These are phyloP conservation scores for Pachyrhizus erosus DNA, from an alignment of 306 rosid species.

Conservation along the genomic window DNA sequence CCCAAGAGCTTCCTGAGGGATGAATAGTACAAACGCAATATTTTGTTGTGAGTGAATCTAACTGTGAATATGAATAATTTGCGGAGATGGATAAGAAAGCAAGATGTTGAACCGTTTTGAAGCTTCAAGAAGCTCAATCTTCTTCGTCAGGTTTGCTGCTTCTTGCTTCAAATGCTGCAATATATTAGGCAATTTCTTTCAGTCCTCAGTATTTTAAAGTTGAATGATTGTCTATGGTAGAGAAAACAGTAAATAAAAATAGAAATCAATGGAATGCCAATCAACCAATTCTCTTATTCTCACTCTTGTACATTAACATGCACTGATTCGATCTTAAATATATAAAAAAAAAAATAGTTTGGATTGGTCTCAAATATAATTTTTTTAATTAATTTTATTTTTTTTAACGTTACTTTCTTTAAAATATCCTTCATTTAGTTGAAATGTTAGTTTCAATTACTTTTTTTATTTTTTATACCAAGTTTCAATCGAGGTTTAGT, in stretches of 20 bases:
- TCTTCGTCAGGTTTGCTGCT: conserved; percentile 71
- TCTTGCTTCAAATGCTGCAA: conserved; percentile 78
- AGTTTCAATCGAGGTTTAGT: no score
- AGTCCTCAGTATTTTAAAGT: conserved; percentile 4
- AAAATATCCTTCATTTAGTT: no score
- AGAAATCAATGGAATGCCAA: neutral
- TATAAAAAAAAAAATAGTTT: no score
- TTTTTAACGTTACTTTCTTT: no score
- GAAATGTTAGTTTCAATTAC: no score
- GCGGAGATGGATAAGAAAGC: neutral
- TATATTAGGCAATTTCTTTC: conserved; percentile 30
- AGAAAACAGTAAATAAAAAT: neutral
- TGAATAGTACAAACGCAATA: conserved; percentile 5
- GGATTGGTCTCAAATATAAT: no score
- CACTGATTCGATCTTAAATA: no score
- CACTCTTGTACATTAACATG: neutral
- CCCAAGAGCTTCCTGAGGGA: conserved; percentile 75
- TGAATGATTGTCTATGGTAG: neutral
- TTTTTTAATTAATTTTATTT: no score
- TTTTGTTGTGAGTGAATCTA: neutral
- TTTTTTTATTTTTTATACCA: no score
- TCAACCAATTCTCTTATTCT: neutral
- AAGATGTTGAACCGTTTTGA: conserved; percentile 68
- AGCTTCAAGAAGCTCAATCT: conserved; percentile 76
- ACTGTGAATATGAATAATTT: neutral